phyloP scores from a whole-genome alignment of 2,329 filamentous ascomycete genomes.

The Colletotrichum sp. region DNA sequence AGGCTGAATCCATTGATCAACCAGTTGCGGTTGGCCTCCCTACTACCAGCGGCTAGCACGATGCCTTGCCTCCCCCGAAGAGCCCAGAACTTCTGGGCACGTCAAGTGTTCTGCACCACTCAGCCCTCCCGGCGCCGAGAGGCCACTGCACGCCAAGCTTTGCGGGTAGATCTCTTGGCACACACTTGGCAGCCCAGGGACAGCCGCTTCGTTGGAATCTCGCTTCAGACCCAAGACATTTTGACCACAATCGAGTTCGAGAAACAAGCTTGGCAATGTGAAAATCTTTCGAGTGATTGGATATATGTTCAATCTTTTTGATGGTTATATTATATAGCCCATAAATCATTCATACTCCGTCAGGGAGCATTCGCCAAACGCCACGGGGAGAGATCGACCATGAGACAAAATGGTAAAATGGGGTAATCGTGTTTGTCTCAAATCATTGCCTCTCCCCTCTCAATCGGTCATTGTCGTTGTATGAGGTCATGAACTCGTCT shows the following conservation, averaged over 20 bases:
- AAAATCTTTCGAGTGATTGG: neutral
- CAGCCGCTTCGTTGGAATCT: neutral
- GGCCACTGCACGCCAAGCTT: constrained; percentile 12
- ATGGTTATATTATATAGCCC: neutral
- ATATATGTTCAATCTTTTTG: neutral
- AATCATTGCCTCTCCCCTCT: neutral
- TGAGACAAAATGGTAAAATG: neutral
- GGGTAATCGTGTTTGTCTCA: neutral
- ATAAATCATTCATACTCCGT: neutral
- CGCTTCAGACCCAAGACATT: neutral
- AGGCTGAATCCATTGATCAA: neutral
- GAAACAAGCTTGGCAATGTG: neutral
- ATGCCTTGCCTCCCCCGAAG: neutral
- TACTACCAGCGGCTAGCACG: neutral
- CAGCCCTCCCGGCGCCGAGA: neutral
- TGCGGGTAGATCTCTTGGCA: constrained; percentile 18
- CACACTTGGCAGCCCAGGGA: constrained; percentile 10
- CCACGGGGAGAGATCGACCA: neutral
- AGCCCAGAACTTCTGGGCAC: neutral
- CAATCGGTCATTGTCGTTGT: neutral
- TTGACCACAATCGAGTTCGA: neutral
- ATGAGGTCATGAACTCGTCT: constrained; percentile 12
- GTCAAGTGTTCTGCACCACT: neutral
- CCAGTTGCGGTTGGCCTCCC: neutral
- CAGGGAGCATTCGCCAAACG: constrained; percentile 8